Evolutionary conservation across 352 stramenopile genomes (phyloP).

Genomic region (Peronospora farinosa): DNA sequence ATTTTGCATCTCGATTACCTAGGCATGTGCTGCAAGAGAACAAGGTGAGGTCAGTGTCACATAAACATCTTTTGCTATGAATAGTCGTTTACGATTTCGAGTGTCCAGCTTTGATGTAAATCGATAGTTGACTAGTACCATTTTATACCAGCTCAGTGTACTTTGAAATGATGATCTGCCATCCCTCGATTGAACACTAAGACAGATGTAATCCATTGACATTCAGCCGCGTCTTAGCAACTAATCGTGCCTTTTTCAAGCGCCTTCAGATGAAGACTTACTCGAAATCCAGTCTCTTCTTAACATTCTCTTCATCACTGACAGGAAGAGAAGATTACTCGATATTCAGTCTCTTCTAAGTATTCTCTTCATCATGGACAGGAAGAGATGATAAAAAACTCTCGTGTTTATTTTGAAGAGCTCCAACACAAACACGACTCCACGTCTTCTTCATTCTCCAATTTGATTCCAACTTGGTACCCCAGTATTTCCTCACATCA

Average conservation of each 20-base stretch:
- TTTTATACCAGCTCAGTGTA: no score
- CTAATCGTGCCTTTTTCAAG: background rate
- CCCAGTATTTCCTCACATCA: background rate
- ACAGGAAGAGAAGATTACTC: constrained; percentile 3
- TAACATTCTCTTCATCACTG: constrained; percentile 1
- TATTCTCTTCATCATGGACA: constrained; percentile 3
- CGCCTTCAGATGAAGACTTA: constrained; percentile 1
- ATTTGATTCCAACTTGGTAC: constrained; percentile 23
- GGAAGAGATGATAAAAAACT: constrained; percentile 1
- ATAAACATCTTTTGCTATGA: no score
- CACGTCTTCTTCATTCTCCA: constrained; percentile 21
- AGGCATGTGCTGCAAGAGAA: no score
- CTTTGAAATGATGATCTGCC: no score
- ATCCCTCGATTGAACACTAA: no score
- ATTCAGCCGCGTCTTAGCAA: no score
- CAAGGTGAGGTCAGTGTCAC: no score
- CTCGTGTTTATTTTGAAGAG: constrained; percentile 7
- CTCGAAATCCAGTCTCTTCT: constrained; percentile 3
- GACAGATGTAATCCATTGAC: no score
- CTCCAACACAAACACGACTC: constrained; percentile 3
- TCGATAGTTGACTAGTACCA: no score
- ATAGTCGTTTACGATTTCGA: no score
- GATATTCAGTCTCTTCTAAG: constrained; percentile 2
- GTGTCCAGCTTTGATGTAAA: no score
- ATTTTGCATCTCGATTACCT: background rate